Evolutionary conservation across 1,284 basidiomycete genomes (phyloP).

Genomic region (Cryptococcus amylolentus): DNA sequence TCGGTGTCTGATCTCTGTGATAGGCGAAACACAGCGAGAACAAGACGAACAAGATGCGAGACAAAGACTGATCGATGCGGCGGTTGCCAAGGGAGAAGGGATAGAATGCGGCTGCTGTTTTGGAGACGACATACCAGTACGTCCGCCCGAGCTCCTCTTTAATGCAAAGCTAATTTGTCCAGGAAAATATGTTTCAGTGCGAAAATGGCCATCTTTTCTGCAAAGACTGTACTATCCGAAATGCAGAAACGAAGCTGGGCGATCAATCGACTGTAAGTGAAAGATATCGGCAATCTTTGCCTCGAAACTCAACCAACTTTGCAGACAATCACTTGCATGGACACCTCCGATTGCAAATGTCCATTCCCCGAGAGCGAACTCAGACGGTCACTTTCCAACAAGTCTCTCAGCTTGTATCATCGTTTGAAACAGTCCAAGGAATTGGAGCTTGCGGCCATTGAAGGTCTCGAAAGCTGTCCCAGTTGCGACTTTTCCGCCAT

Average conservation of each 20-base stretch:
- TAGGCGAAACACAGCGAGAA: slow-evolving; percentile 40
- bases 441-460: slow-evolving; percentile 63
- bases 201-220: slow-evolving; percentile 76
- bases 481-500: slow-evolving; percentile 78
- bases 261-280: slow-evolving; percentile 43
- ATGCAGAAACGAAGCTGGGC: slow-evolving; percentile 49
- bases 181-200: slow-evolving; percentile 80
- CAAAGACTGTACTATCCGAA: slow-evolving; percentile 55
- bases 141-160: slow-evolving; percentile 36
- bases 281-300: background rate
- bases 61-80: slow-evolving; percentile 50
- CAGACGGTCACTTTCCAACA: slow-evolving; percentile 53
- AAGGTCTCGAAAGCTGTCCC: slow-evolving; percentile 72
- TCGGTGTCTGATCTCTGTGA: background rate
- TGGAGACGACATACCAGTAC: slow-evolving; percentile 63
- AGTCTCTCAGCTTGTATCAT: slow-evolving; percentile 66
- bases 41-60: slow-evolving; percentile 43
- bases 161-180: slow-evolving; percentile 6
- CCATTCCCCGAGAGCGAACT: slow-evolving; percentile 66
- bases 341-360: slow-evolving; percentile 67
- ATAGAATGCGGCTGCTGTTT: slow-evolving; percentile 84
- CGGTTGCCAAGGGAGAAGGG: slow-evolving; percentile 52
- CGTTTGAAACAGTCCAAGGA: slow-evolving; percentile 71
- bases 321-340: slow-evolving; percentile 71
- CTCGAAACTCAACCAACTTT: slow-evolving; percentile 16